Percentiles rank a stretch among this genome's conserved stretches.
Evolutionary conservation across 2,329 filamentous ascomycete genomes (phyloP).

Genomic region (Ascochyta viciae-villosae): DNA sequence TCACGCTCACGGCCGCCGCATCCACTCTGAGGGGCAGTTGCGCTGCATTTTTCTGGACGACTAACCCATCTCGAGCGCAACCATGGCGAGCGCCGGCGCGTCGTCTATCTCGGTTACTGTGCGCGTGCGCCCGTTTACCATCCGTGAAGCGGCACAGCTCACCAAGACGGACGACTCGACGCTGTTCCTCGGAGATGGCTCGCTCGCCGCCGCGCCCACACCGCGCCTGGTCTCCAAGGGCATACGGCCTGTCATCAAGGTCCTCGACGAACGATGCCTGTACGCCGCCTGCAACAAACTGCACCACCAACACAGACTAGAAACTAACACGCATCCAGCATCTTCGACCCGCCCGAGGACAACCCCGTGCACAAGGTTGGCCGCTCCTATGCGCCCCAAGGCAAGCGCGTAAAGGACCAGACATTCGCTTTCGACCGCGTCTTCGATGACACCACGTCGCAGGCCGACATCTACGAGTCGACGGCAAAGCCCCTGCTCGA

Average conservation of each 20-base stretch:
- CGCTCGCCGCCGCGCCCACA: slow-evolving; percentile 82
- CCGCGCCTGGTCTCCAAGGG: slow-evolving; percentile 88
- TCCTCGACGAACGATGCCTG: slow-evolving; percentile 95
- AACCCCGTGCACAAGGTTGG: slow-evolving; percentile 89
- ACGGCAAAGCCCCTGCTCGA: slow-evolving; percentile 91
- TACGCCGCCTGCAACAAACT: slow-evolving; percentile 56
- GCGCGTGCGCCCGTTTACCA: slow-evolving; percentile 73
- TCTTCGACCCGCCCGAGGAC: slow-evolving; percentile 97
- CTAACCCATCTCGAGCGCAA: slow-evolving; percentile 25
- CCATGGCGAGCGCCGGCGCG: slow-evolving; percentile 53
- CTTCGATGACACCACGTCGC: slow-evolving; percentile 93
- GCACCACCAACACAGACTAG: background rate
- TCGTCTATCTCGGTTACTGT: slow-evolving; percentile 62
- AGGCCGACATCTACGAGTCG: slow-evolving; percentile 92
- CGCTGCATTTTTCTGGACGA: slow-evolving; percentile 20
- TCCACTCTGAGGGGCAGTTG: slow-evolving; percentile 20
- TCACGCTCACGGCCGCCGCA: slow-evolving; percentile 24
- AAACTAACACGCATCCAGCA: slow-evolving; percentile 61
- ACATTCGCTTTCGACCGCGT: slow-evolving; percentile 96
- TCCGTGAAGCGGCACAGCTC: slow-evolving; percentile 93
- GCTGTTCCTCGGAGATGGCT: slow-evolving; percentile 95
- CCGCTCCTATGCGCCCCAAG: slow-evolving; percentile 71
- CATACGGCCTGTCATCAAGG: slow-evolving; percentile 90
- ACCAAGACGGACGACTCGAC: slow-evolving; percentile 80
- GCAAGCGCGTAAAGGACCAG: slow-evolving; percentile 95